A percentile compares a stretch with the other conserved stretches of the same genome.
phyloP scores from a whole-genome alignment of 2,329 filamentous ascomycete genomes.

The Nigrograna mackinnonii region DNA sequence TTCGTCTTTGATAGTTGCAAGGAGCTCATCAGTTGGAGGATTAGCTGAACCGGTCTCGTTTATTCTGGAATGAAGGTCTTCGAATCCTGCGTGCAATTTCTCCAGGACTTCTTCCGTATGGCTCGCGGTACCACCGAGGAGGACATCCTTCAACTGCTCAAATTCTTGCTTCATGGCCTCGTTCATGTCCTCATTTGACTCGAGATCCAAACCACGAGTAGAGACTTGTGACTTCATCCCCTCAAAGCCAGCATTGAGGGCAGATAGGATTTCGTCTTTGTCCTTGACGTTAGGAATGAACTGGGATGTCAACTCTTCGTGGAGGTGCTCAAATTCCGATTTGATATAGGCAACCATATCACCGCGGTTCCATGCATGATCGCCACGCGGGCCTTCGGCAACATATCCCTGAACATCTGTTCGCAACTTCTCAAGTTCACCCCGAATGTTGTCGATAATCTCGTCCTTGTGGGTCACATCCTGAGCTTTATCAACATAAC shows the following conservation, averaged over 20 bases:
- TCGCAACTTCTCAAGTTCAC: slow-evolving; percentile 68
- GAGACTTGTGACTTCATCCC: slow-evolving; percentile 45
- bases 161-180: slow-evolving; percentile 81
- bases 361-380: slow-evolving; percentile 43
- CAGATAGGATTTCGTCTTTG: slow-evolving; percentile 44
- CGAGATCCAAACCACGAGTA: slow-evolving; percentile 37
- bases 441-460: slow-evolving; percentile 70
- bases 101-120: slow-evolving; percentile 67
- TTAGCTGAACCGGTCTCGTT: slow-evolving; percentile 32
- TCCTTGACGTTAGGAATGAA: slow-evolving; percentile 35
- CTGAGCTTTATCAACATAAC: slow-evolving; percentile 74
- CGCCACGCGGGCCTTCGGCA: slow-evolving; percentile 46
- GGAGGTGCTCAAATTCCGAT: slow-evolving; percentile 64
- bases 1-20: slow-evolving; percentile 60
- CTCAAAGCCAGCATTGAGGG: slow-evolving; percentile 44
- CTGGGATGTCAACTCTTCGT: slow-evolving; percentile 59
- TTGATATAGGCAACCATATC: slow-evolving; percentile 56
- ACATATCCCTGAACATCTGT: slow-evolving; percentile 60
- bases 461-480: slow-evolving; percentile 76
- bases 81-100: slow-evolving; percentile 58
- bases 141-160: slow-evolving; percentile 76
- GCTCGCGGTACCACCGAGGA: slow-evolving; percentile 63
- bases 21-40: slow-evolving; percentile 47
- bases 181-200: slow-evolving; percentile 53
- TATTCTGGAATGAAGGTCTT: slow-evolving; percentile 50